These are phyloP conservation scores for Maudiozyma barnettii DNA, from an alignment of 805 yeast species.

Conservation along the genomic window DNA sequence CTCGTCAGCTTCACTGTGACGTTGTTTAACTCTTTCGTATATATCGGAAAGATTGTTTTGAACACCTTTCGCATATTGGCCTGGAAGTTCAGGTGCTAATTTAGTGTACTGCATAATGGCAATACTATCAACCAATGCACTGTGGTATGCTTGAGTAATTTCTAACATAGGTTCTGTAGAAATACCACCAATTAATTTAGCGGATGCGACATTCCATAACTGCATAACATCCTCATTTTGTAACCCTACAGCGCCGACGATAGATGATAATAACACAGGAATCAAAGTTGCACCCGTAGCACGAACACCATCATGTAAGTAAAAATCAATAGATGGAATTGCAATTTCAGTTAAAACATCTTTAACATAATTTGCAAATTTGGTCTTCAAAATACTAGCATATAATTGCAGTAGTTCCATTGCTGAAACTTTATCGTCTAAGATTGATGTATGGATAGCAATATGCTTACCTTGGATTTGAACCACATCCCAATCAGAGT, in stretches of 20 bases:
- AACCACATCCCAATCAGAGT: slow-evolving; percentile 93
- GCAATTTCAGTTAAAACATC: slow-evolving; percentile 72
- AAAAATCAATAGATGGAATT: slow-evolving; percentile 82
- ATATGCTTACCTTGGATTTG: slow-evolving; percentile 85
- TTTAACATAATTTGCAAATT: slow-evolving; percentile 72
- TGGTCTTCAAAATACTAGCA: slow-evolving; percentile 73
- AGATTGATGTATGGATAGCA: slow-evolving; percentile 88
- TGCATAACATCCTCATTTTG: slow-evolving; percentile 51
- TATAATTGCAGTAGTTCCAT: slow-evolving; percentile 80
- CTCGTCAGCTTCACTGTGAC: slow-evolving; percentile 73
- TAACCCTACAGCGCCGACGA: slow-evolving; percentile 40
- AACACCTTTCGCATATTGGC: slow-evolving; percentile 48
- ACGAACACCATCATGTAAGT: slow-evolving; percentile 89
- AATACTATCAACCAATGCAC: slow-evolving; percentile 57
- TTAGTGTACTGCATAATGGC: slow-evolving; percentile 58
- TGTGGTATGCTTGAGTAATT: slow-evolving; percentile 66
- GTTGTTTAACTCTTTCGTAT: slow-evolving; percentile 57
- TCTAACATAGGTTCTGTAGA: slow-evolving; percentile 78
- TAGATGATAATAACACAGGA: slow-evolving; percentile 63
- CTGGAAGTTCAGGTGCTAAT: slow-evolving; percentile 46
- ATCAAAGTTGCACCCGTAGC: slow-evolving; percentile 80
- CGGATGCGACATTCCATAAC: slow-evolving; percentile 63
- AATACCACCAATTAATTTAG: slow-evolving; percentile 57
- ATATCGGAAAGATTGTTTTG: slow-evolving; percentile 55
- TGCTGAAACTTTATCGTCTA: slow-evolving; percentile 90